Base-by-base conservation (phyloP, 495 filamentous ascomycete species). In the Cetradonia linearis region DNA sequence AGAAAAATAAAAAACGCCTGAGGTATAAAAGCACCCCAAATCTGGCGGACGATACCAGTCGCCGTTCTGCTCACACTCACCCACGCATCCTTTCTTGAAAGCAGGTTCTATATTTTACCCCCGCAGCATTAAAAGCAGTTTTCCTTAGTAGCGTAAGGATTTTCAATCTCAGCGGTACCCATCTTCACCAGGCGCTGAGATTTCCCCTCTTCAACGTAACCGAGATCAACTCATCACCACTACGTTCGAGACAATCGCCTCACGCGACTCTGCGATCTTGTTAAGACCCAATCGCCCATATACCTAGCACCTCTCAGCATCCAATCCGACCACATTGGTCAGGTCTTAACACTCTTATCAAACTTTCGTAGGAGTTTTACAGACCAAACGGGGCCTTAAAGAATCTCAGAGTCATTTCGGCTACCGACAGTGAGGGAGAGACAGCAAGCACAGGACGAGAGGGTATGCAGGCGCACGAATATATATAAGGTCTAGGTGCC, bases 171-270 rank as follows among this genome's bases (percentile, higher is more conserved):
- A 50, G 34, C 23, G 20, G 5, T 53, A 11, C 49, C 46, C 14
- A 9, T 38, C 16, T 18, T n/a, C 30, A 9, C 46, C 31, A 8
- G 16, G 25, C 14, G 47, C 28, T 7, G n/a, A 52, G 33, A 38
- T 33, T 14, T 27, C 0, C 46, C 5, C 44, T 10, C 31, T 25
- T 59, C 57, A 10, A 59, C 36, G 30, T 50, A 46, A 59, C 47
- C 57, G 57, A 59, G 25, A 52, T 52, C 47, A 40, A 36, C 50
- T 54, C 50, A 54, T 58, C 56, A 40, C 57, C 34, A 38, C 46
- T 37, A 23, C 31, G 9, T 37, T 42, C 20, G 42, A 52, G 34
- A 20, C 33, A 38, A 34, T 27, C 33, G 33, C 37, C 16, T 38
- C 34, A 40, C 25, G 38, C 42, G 37, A 38, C 18, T n/a, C 36